phyloP scores from a whole-genome alignment of 371 early-diverging fungal genomes.

The Rhizopus arrhizus region DNA sequence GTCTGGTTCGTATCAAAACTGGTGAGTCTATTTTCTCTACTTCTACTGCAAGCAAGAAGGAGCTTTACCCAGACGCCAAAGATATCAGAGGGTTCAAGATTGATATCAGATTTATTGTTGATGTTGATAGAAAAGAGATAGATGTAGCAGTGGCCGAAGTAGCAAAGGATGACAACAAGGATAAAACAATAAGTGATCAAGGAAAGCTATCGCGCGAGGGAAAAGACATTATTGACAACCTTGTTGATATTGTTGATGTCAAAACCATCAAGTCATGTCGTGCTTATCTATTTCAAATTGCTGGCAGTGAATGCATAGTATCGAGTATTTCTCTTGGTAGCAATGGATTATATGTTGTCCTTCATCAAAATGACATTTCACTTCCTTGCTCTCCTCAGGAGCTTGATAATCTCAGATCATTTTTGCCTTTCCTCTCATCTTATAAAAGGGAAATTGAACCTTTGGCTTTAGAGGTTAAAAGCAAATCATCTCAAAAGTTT shows the following conservation, averaged over 20 bases:
- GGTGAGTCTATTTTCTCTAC: slow-evolving; percentile 8
- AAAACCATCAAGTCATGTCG: slow-evolving; percentile 8
- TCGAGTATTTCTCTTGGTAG: slow-evolving; percentile 10
- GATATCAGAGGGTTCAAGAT: slow-evolving; percentile 13
- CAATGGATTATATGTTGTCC: slow-evolving; percentile 11
- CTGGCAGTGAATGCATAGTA: slow-evolving; percentile 12
- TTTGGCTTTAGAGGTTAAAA: slow-evolving; percentile 8
- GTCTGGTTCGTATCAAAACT: slow-evolving; percentile 15
- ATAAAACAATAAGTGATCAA: slow-evolving; percentile 14
- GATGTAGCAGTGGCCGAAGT: slow-evolving; percentile 12
- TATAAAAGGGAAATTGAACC: slow-evolving; percentile 2
- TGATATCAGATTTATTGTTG: slow-evolving; percentile 8
- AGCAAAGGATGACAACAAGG: slow-evolving; percentile 11
- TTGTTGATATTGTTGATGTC: slow-evolving; percentile 11
- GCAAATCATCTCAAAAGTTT: slow-evolving; percentile 7
- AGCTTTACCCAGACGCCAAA: slow-evolving; percentile 10
- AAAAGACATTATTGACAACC: slow-evolving; percentile 10
- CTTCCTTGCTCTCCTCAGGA: slow-evolving; percentile 1
- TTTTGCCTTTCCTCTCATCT: slow-evolving; percentile 1
- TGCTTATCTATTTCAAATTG: slow-evolving; percentile 15
- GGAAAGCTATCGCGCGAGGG: slow-evolving; percentile 16
- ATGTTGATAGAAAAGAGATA: slow-evolving; percentile 9
- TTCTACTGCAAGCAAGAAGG: slow-evolving; percentile 7
- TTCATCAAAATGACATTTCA: slow-evolving; percentile 10
- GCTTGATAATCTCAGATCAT: slow-evolving; percentile 1